A percentile compares a stretch with the other conserved stretches of the same genome.
Evolutionary conservation across 208 protist species (phyloP).

Genomic region (Trypanosoma grayi): DNA sequence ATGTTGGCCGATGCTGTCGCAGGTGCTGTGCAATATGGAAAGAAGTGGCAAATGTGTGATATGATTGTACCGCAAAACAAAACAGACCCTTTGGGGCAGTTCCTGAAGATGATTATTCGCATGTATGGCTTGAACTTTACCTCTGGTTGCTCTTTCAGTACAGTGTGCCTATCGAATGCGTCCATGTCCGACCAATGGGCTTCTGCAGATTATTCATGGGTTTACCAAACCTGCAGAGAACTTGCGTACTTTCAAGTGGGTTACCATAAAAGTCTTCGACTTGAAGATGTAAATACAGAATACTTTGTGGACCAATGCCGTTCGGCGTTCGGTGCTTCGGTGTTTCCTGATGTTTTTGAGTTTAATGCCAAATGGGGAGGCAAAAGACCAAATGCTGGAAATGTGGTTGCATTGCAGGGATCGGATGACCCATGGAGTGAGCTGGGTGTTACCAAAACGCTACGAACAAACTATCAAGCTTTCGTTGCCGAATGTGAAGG

Average conservation of each 20-base stretch:
- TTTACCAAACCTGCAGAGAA: slow-evolving; percentile 41
- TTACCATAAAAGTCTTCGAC: slow-evolving; percentile 35
- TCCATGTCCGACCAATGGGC: slow-evolving; percentile 29
- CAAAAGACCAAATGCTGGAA: slow-evolving; percentile 27
- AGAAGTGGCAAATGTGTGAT: slow-evolving; percentile 31
- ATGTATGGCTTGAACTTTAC: slow-evolving; percentile 33
- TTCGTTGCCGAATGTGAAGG: slow-evolving; percentile 34
- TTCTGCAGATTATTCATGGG: slow-evolving; percentile 28
- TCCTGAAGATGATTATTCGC: slow-evolving; percentile 19
- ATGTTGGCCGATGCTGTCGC: slow-evolving; percentile 41
- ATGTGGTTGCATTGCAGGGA: slow-evolving; percentile 35
- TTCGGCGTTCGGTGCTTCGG: slow-evolving; percentile 24
- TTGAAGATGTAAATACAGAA: slow-evolving; percentile 16
- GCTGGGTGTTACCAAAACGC: slow-evolving; percentile 22
- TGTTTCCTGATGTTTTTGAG: slow-evolving; percentile 34
- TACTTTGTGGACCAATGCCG: slow-evolving; percentile 46
- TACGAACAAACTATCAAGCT: slow-evolving; percentile 19
- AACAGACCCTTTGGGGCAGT: slow-evolving; percentile 9
- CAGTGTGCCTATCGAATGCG: slow-evolving; percentile 30
- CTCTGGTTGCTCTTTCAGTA: slow-evolving; percentile 38
- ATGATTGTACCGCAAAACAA: slow-evolving; percentile 16
- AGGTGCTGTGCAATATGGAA: slow-evolving; percentile 43
- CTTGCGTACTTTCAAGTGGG: slow-evolving; percentile 39
- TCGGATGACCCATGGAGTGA: slow-evolving; percentile 39
- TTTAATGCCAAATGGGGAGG: slow-evolving; percentile 39